Base-by-base conservation (phyloP, 768 basidiomycete species). In the Serendipita sp. region DNA sequence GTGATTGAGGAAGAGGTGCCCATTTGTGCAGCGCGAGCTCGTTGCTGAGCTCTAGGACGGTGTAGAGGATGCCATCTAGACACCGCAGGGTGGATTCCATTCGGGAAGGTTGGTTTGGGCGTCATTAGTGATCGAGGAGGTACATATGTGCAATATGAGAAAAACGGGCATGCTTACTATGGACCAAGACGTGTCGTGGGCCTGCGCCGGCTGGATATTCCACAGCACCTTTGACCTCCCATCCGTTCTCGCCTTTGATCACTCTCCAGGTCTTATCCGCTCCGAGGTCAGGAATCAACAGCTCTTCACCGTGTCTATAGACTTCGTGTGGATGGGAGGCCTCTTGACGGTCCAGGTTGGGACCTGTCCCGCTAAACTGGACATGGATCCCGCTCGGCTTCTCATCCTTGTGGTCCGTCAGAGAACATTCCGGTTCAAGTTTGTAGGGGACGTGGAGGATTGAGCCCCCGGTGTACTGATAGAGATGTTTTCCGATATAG, bases 271-370 rank as follows among this genome's bases (percentile, higher is more conserved):
- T 79, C 63, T 78, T 78, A 71, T 92, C 91, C 2, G 81, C 78
- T 3, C 90, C 90, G 3, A 93, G 76, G 72, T 92, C 89, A 0
- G 88, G 83, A 1, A 89, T 78, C 48, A 90, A 78, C 11, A 91
- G 73, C 67, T 88, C 86, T 32, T 76, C 70, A 35, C 78, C 72
- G 45, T 81, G 78, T 13, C 83, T 69, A 65, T 79, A 70, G 38
- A 84, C 82, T 69, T 91, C 86, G 74, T 92, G 91, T 0, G 88
- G 86, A 70, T 93, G 91, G 2, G 89, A 79, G 3, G 75, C 73
- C 64, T 83, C 80, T 71, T 93, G 91, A 38, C 91, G 80, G 18
- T 80, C 79, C 3, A 71, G 69, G 70, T 88, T 78, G 1, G 88
- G 88, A 0, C 90, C 88, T 0, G 77, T 75, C 1, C 81, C 83